Conservation (phyloP, 202 grass and related monocot genomes). For the Bolboschoenoplectus hybrid region DNA sequence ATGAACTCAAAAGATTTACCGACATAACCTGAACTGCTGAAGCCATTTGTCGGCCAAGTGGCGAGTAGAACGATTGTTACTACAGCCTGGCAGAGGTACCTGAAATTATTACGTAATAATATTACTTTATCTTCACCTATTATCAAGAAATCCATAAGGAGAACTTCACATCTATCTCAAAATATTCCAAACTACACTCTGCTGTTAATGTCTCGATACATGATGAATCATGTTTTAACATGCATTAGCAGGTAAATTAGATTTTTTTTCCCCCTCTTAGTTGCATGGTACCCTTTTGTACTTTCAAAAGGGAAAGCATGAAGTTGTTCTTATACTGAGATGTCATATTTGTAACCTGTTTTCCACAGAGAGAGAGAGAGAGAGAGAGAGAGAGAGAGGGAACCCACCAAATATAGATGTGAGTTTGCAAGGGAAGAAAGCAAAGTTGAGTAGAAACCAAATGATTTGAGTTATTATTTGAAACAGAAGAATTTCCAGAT, state of each 20-base stretch:
- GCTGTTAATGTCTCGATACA: not conserved
- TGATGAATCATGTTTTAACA: not conserved
- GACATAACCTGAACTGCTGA: slow-evolving; percentile 52
- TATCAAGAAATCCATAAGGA: not conserved
- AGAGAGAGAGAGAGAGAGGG: slow-evolving; percentile 26
- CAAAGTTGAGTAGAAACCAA: slow-evolving; percentile 68
- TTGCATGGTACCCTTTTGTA: slow-evolving; percentile 7
- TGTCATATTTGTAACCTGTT: not conserved
- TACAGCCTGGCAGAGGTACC: slow-evolving; percentile 80
- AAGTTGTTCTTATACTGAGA: slow-evolving; percentile 12
- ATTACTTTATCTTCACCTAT: not conserved
- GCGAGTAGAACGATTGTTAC: slow-evolving; percentile 66
- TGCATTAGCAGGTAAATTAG: slow-evolving; percentile 1
- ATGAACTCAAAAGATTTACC: slow-evolving; percentile 55
- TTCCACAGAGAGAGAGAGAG: slow-evolving; percentile 21
- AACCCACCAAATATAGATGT: slow-evolving; percentile 87
- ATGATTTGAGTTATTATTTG: slow-evolving; percentile 41
- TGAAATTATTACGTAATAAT: slow-evolving; percentile 45
- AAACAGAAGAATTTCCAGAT: slow-evolving; percentile 45
- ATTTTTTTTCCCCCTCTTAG: not conserved
- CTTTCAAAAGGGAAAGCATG: not conserved
- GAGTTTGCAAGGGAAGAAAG: slow-evolving; percentile 91
- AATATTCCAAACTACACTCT: not conserved
- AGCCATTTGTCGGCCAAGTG: slow-evolving; percentile 88
- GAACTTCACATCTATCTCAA: slow-evolving; percentile 15